Percentiles rank a stretch among this genome's conserved stretches.
Conservation (phyloP, 805 yeast species). For the Metschnikowia dekortorum region DNA sequence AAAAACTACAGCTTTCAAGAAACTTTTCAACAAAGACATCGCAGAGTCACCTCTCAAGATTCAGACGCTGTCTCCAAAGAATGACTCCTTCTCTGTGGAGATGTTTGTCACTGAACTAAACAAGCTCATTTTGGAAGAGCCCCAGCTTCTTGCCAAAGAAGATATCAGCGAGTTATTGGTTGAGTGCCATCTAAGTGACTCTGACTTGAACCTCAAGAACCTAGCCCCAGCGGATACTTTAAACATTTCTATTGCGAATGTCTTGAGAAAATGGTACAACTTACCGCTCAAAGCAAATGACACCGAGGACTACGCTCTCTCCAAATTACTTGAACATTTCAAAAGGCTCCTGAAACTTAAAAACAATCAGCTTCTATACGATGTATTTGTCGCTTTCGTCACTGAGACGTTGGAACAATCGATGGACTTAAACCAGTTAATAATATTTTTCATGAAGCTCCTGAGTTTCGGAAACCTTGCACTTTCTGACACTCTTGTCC, state of each 20-base stretch:
- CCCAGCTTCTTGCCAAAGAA: constrained; percentile 7
- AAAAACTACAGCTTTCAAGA: constrained; percentile 1
- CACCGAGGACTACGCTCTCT: constrained; percentile 11
- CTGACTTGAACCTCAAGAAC: constrained; percentile 6
- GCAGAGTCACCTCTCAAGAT: constrained; percentile 36
- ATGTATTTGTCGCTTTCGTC: constrained; percentile 7
- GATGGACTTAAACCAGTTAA: background rate
- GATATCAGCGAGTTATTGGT: constrained; percentile 17
- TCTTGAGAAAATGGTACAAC: constrained; percentile 7
- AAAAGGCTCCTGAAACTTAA: background rate
- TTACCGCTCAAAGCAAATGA: constrained; percentile 4
- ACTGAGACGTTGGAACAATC: background rate
- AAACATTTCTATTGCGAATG: background rate
- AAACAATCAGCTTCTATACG: constrained; percentile 3
- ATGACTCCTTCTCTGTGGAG: constrained; percentile 19
- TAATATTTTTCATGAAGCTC: constrained; percentile 15
- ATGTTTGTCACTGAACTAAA: constrained; percentile 28
- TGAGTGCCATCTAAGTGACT: constrained; percentile 8
- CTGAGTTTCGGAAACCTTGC: constrained; percentile 16
- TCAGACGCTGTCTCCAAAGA: constrained; percentile 17
- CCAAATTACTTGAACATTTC: constrained; percentile 15
- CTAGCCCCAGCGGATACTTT: background rate
- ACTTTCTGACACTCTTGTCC: constrained; percentile 12
- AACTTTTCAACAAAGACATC: constrained; percentile 21
- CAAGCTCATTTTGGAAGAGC: constrained; percentile 13